Evolutionary conservation across 1,284 basidiomycete species (phyloP).

Genomic region (Neolentinus lepideus): DNA sequence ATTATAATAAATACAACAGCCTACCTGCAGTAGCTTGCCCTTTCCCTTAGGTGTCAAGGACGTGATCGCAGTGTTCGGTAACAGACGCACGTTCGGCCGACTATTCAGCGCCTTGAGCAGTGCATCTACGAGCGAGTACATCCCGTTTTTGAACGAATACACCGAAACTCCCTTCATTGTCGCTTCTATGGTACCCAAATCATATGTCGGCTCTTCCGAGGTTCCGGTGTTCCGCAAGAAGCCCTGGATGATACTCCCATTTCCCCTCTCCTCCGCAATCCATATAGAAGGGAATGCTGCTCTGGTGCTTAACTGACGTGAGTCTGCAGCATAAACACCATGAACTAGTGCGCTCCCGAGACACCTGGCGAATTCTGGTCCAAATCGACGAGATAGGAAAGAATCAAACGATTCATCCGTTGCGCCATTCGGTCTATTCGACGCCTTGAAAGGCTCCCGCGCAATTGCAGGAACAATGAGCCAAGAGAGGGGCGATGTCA

Average conservation of each 20-base stretch:
- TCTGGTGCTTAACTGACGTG: conserved; percentile 66
- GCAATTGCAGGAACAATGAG: conserved; percentile 49
- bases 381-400: conserved; percentile 77
- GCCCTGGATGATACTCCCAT: conserved; percentile 68
- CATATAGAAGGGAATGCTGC: conserved; percentile 73
- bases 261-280: conserved; percentile 57
- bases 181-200: conserved; percentile 45
- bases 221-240: conserved; percentile 28
- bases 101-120: conserved; percentile 42
- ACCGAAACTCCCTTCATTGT: conserved; percentile 60
- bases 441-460: conserved; percentile 47
- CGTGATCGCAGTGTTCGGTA: conserved; percentile 33
- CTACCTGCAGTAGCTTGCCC: conserved; percentile 33
- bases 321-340: conserved; percentile 90
- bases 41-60: conserved; percentile 27
- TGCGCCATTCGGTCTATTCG: conserved; percentile 25
- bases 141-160: conserved; percentile 76
- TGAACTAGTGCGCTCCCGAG: conserved; percentile 85
- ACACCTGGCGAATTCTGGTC: conserved; percentile 60
- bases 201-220: conserved; percentile 29
- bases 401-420: conserved; percentile 68
- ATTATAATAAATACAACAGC: not conserved
- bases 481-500: conserved; percentile 40
- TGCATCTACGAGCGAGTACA: conserved; percentile 60
- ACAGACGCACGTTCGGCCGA: conserved; percentile 52